These are phyloP conservation scores for Penicillium oxalicum DNA, from an alignment of 2,329 filamentous ascomycete genomes.

Conservation along the genomic window DNA sequence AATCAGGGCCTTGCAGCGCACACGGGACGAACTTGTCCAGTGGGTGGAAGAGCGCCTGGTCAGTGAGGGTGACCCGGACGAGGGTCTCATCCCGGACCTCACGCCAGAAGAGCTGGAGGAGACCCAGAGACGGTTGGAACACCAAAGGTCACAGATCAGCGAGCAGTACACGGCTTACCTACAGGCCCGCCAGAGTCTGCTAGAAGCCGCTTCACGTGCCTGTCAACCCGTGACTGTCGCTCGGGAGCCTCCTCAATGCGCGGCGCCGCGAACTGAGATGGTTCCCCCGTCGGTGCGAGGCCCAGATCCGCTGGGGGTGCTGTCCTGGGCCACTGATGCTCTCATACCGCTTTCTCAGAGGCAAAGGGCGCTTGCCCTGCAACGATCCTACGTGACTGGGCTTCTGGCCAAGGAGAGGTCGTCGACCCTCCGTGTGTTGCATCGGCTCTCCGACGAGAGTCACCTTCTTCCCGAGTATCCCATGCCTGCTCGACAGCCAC, in stretches of 20 bases:
- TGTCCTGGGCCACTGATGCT: conserved; percentile 29
- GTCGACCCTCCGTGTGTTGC: conserved; percentile 31
- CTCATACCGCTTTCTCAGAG: conserved; percentile 32
- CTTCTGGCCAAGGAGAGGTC: conserved; percentile 36
- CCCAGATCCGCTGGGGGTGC: conserved; percentile 23
- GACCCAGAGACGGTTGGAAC: conserved; percentile 24
- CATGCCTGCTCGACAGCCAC: conserved; percentile 30
- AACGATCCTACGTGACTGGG: conserved; percentile 34
- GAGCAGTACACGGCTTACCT: conserved; percentile 35
- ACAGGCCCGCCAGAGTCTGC: conserved; percentile 30
- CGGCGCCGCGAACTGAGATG: conserved; percentile 11
- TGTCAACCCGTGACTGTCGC: conserved; percentile 29
- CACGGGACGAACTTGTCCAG: conserved; percentile 45
- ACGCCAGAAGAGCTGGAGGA: conserved; percentile 28
- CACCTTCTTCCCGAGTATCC: conserved; percentile 41
- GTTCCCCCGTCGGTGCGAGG: conserved; percentile 13
- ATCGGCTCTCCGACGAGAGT: conserved; percentile 38
- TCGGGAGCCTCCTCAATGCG: conserved; percentile 16
- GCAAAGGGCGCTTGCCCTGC: conserved; percentile 33
- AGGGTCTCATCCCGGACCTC: conserved; percentile 23
- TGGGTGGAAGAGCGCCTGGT: conserved; percentile 49
- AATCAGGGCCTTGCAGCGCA: conserved; percentile 38
- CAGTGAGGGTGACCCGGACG: conserved; percentile 28
- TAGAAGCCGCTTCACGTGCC: conserved; percentile 32
- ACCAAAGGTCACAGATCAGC: conserved; percentile 29